phyloP scores from a whole-genome alignment of 768 basidiomycete species.

The Asterophora lycoperdoides region DNA sequence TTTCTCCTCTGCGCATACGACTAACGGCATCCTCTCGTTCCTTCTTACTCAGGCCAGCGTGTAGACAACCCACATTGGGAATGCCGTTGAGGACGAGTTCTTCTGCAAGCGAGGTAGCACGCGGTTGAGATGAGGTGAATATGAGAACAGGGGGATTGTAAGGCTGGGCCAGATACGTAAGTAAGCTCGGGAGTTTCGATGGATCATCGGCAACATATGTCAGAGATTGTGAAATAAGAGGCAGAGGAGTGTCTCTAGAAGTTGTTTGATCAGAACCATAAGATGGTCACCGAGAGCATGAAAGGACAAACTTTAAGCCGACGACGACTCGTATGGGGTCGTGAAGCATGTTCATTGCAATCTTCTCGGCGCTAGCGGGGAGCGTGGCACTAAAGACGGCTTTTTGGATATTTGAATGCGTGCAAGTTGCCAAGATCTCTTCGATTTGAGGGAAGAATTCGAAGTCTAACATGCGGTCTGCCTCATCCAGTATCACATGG shows the following conservation, averaged over 20 bases:
- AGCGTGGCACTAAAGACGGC: slow-evolving; percentile 94
- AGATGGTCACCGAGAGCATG: background rate
- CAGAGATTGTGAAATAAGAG: slow-evolving; percentile 84
- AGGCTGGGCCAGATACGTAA: slow-evolving; percentile 72
- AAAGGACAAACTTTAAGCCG: slow-evolving; percentile 76
- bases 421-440: slow-evolving; percentile 81
- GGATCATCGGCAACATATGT: slow-evolving; percentile 90
- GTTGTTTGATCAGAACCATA: background rate
- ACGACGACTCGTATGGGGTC: slow-evolving; percentile 94
- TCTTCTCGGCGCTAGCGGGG: slow-evolving; percentile 80
- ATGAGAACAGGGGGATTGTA: slow-evolving; percentile 90
- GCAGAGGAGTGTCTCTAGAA: slow-evolving; percentile 85
- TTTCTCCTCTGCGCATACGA: slow-evolving; percentile 83
- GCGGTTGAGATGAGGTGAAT: slow-evolving; percentile 87
- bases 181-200: slow-evolving; percentile 89
- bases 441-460: slow-evolving; percentile 88
- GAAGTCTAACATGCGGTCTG: slow-evolving; percentile 82
- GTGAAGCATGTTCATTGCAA: slow-evolving; percentile 79
- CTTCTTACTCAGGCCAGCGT: slow-evolving; percentile 84
- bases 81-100: slow-evolving; percentile 79
- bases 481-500: slow-evolving; percentile 86
- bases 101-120: slow-evolving; percentile 74
- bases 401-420: slow-evolving; percentile 66
- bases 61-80: slow-evolving; percentile 81
- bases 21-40: slow-evolving; percentile 83